Conservation (phyloP, 768 basidiomycete species). For the Agaricus bisporus region DNA sequence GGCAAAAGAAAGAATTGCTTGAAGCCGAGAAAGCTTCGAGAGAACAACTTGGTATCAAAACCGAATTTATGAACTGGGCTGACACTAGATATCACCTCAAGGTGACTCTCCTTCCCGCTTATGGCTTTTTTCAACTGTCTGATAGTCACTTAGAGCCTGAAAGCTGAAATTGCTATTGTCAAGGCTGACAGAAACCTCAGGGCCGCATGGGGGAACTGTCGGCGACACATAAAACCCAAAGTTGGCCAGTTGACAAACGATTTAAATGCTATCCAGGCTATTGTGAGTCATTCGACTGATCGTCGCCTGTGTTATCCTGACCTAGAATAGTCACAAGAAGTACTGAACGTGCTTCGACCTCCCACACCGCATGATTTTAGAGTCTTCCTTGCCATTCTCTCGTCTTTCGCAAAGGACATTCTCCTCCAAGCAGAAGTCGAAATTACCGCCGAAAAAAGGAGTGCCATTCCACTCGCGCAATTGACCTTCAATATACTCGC, state of each 20-base stretch:
- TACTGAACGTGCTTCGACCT: conserved; percentile 30
- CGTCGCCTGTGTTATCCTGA: conserved; percentile 3
- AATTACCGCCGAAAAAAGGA: conserved; percentile 80
- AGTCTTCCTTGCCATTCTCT: conserved; percentile 75
- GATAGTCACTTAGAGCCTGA: conserved; percentile 42
- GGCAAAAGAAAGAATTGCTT: conserved; percentile 21
- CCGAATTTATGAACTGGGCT: conserved; percentile 61
- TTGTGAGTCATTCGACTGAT: conserved; percentile 45
- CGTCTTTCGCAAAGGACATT: conserved; percentile 84
- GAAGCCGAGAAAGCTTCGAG: conserved; percentile 24
- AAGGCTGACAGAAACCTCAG: conserved; percentile 52
- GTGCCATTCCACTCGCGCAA: conserved; percentile 76
- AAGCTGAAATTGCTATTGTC: conserved; percentile 58
- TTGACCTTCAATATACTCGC: conserved; percentile 70
- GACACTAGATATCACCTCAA: conserved; percentile 45
- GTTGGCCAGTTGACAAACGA: conserved; percentile 86
- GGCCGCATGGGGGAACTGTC: conserved; percentile 56
- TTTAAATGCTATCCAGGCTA: conserved; percentile 46
- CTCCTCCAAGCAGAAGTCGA: conserved; percentile 92
- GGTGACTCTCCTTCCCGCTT: conserved; percentile 28
- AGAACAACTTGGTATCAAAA: conserved; percentile 42
- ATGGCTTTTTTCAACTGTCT: conserved; percentile 1
- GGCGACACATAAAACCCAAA: conserved; percentile 80
- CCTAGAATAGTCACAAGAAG: conserved; percentile 30
- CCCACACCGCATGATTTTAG: conserved; percentile 23